Conservation (phyloP, 2,329 filamentous ascomycete species). For the Penicillium sp. region DNA sequence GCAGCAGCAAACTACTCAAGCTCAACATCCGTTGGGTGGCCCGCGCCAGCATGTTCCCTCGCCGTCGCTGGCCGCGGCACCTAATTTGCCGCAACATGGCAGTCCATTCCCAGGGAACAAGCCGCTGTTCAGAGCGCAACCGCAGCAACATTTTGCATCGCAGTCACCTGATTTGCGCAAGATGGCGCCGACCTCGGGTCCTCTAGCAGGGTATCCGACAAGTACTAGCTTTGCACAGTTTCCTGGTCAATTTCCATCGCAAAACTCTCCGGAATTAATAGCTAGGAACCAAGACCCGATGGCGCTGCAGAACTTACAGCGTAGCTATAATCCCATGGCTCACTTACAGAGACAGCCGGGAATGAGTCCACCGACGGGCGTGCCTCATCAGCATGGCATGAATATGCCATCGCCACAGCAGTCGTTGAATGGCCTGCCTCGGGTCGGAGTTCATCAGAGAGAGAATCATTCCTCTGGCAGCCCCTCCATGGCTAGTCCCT, state of each 20-base stretch:
- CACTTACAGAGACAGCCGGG: constrained; percentile 28
- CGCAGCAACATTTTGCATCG: constrained; percentile 26
- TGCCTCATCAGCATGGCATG: constrained; percentile 30
- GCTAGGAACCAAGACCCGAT: constrained; percentile 28
- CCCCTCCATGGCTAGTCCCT: constrained; percentile 23
- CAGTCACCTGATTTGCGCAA: constrained; percentile 35
- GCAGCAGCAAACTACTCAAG: constrained; percentile 20
- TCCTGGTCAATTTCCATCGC: constrained; percentile 27
- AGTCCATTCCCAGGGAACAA: constrained; percentile 28
- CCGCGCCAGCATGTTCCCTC: constrained; percentile 32
- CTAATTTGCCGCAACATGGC: constrained; percentile 26
- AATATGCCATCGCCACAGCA: constrained; percentile 34
- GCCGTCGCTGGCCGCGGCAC: constrained; percentile 26
- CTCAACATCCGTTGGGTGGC: constrained; percentile 21
- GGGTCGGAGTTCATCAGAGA: constrained; percentile 20
- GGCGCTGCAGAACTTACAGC: constrained; percentile 30
- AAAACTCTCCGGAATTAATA: constrained; percentile 30
- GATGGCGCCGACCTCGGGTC: constrained; percentile 31
- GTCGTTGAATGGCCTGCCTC: constrained; percentile 29
- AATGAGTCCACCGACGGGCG: constrained; percentile 27
- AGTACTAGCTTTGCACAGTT: constrained; percentile 28
- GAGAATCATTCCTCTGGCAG: constrained; percentile 21
- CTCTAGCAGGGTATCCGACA: constrained; percentile 31
- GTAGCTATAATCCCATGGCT: constrained; percentile 31
- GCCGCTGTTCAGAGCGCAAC: constrained; percentile 26